Percentiles rank a stretch among this genome's conserved stretches.
Conservation (phyloP, 768 basidiomycete genomes). For the Hygrocybe punicea region DNA sequence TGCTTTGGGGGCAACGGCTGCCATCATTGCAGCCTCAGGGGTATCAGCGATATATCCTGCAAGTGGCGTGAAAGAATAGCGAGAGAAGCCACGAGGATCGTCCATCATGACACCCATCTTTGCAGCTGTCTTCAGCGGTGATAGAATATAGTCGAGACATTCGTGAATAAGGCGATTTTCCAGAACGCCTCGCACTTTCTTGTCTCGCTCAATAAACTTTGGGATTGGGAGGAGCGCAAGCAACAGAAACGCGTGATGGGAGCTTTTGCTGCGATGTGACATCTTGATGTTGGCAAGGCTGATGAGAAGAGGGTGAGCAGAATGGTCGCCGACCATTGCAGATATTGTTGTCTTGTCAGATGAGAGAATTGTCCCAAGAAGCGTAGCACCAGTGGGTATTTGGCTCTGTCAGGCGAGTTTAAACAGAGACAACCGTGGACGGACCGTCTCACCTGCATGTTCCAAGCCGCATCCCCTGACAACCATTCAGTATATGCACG, state of each 20-base stretch:
- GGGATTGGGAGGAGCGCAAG: conserved; percentile 19
- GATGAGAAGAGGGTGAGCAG: conserved; percentile 12
- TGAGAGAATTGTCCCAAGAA: no score
- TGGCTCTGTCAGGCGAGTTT: no score
- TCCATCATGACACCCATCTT: conserved; percentile 19
- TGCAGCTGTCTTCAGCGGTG: conserved; percentile 19
- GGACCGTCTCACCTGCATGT: no score
- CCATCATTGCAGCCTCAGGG: no score
- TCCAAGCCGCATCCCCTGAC: no score
- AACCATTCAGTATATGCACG: no score
- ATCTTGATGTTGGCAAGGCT: conserved; percentile 15
- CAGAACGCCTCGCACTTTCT: conserved; percentile 4
- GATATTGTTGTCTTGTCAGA: no score
- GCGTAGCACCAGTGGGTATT: no score
- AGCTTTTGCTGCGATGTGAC: conserved; percentile 3
- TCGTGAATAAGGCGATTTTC: conserved; percentile 20
- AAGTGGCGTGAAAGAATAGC: conserved; percentile 19
- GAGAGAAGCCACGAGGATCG: conserved; percentile 13
- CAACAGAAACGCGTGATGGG: conserved; percentile 19
- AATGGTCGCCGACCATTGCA: conserved; percentile 5
- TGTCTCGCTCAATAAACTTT: conserved; percentile 15
- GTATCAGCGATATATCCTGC: conserved; percentile 18
- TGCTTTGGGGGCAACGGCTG: no score
- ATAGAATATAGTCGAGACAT: conserved; percentile 16
- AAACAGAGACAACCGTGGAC: no score